A percentile compares a stretch with the other conserved stretches of the same genome.
Conservation (phyloP, 1,139 yeast genomes). For the Suhomyces kunorum region DNA sequence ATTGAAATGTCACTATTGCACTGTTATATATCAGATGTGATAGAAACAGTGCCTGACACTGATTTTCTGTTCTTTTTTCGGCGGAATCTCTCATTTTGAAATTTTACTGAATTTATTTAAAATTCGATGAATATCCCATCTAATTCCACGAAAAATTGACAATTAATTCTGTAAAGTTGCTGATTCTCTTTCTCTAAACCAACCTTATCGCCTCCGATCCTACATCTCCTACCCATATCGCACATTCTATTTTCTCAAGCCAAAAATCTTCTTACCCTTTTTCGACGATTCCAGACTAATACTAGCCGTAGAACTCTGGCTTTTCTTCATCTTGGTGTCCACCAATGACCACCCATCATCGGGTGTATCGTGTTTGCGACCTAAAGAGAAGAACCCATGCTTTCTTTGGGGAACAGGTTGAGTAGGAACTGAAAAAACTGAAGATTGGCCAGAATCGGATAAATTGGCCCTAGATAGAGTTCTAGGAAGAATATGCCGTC, state of each 20-base stretch:
- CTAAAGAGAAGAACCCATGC: slow-evolving; percentile 28
- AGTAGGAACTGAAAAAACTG: slow-evolving; percentile 7
- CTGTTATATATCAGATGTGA: no score
- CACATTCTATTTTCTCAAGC: slow-evolving; percentile 7
- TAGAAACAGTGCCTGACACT: no score
- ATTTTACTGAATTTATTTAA: no score
- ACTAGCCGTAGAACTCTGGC: slow-evolving; percentile 16
- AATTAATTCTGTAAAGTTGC: no score
- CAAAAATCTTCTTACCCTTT: slow-evolving; percentile 10
- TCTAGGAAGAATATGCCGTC: slow-evolving; percentile 6
- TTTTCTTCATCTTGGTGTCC: slow-evolving; percentile 2
- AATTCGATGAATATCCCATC: no score
- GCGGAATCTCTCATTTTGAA: no score
- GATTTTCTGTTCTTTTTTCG: no score
- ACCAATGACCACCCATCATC: slow-evolving; percentile 7
- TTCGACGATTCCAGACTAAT: slow-evolving; percentile 14
- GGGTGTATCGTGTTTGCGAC: slow-evolving; percentile 20
- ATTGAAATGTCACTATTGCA: no score
- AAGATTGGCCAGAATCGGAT: slow-evolving; percentile 15
- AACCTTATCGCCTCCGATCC: no score
- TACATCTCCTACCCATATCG: no score
- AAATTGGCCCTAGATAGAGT: slow-evolving; percentile 14
- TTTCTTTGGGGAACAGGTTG: slow-evolving; percentile 19
- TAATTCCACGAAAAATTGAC: no score
- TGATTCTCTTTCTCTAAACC: no score